Evolutionary conservation across 108 stramenopile species (phyloP), one percentile per base, ranked within the genome.

Genomic region (Cyclotella baltica): DNA sequence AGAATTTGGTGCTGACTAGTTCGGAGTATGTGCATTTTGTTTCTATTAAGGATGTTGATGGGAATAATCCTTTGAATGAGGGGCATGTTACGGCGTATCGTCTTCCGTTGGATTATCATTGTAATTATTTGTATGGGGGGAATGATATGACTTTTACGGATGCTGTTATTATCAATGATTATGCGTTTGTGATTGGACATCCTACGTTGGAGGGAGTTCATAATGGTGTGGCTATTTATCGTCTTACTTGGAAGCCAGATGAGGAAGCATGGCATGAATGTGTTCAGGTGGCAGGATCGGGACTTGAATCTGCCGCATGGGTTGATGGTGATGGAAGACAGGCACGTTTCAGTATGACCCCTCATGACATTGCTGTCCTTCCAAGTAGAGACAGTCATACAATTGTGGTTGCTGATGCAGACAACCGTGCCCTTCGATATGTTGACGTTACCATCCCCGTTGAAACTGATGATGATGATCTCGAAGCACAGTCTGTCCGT

Each of bases 131-230:
- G 27, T 82, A 82, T 36, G 56, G 48, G 30, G 75, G 75, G 0
- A 65, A 57, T 20, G 70, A 75, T 18, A 82, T 82, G 81, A 66
- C 35, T 1, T 82, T 82, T 34, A 43, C 55, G n/a, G 81, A 82
- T 50, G 75, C 65, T 35, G 81, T 75, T 58, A 76, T 82, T n/a
- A 82, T 82, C 65, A 67, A 82, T 57, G 70, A 82, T 51, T 82
- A 82, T 57, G 81, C 81, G n/a, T 82, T 82, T 40, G 74, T 82
- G 1, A 15, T 82, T 51, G 81, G 81, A 20, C 81, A 82, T 61
- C 81, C 81, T 4, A 47, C 52, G 5, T 38, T 57, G 2, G 11
- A 35, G 29, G 74, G 70, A 38, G 31, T 35, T 9, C 81, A 82
- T 57, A 82, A 82, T 48, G 81, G 81, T 19, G 81, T 82, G 47